Percentiles rank a stretch among this genome's conserved stretches.
Evolutionary conservation across 805 yeast species (phyloP).

Genomic region (Schizosaccharomyces japonicus): DNA sequence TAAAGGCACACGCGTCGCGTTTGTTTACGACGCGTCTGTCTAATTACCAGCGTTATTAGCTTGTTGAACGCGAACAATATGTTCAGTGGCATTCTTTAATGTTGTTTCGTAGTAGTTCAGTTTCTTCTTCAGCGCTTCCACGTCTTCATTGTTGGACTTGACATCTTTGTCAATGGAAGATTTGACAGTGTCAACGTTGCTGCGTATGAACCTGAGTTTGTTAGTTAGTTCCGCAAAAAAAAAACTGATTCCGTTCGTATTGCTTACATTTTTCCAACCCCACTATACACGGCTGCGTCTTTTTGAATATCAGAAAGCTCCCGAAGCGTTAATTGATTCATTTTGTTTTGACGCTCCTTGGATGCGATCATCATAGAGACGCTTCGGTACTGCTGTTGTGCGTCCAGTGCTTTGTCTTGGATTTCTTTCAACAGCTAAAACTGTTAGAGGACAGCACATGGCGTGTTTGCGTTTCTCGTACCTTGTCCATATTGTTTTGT

Average conservation of each 20-base stretch:
- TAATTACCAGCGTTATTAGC: not conserved
- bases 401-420: not conserved
- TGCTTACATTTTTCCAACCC: slow-evolving; percentile 1
- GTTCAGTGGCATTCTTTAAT: not conserved
- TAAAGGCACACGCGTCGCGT: not conserved
- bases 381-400: not conserved
- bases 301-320: not conserved
- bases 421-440: not conserved
- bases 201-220: not conserved
- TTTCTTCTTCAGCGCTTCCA: not conserved
- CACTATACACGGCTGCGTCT: not conserved
- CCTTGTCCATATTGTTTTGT: too few relatives aligned
- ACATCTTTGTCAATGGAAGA: not conserved
- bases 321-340: not conserved
- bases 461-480: too few relatives aligned
- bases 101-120: not conserved
- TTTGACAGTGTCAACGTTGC: not conserved
- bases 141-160: not conserved
- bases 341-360: not conserved
- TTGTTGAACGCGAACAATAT: not conserved
- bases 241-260: not conserved
- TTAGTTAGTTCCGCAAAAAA: not conserved
- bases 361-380: not conserved
- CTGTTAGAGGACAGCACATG: not conserved
- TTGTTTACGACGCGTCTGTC: not conserved